Percentiles rank a stretch among this genome's conserved stretches.
phyloP scores from a whole-genome alignment of 2,329 filamentous ascomycete species.

The Sporothrix phasma region DNA sequence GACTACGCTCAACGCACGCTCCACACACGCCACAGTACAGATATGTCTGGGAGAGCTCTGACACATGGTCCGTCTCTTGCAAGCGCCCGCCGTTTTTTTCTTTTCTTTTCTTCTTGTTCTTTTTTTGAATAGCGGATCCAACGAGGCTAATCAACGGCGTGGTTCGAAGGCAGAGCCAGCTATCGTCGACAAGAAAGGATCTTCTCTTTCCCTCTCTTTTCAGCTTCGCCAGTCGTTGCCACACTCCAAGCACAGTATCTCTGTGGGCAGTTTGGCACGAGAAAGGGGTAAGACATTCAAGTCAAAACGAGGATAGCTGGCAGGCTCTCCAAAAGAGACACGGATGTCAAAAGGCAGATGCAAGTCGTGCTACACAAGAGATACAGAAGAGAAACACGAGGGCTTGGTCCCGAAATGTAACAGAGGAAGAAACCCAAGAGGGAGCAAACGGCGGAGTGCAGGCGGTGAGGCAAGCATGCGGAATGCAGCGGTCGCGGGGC shows the following conservation, averaged over 20 bases:
- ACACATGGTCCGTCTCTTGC: background rate
- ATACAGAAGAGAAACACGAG: background rate
- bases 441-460: background rate
- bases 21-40: background rate
- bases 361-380: background rate
- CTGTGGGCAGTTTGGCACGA: background rate
- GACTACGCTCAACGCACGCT: background rate
- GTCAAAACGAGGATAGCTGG: background rate
- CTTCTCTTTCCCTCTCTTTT: background rate
- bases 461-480: background rate
- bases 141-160: background rate
- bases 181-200: background rate
- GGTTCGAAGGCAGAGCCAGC: background rate
- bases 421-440: background rate
- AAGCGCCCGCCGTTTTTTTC: slow-evolving; percentile 1
- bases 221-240: background rate
- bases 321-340: background rate
- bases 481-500: background rate
- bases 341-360: background rate
- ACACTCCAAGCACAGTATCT: background rate
- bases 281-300: background rate
- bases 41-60: background rate
- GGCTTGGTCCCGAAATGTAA: background rate
- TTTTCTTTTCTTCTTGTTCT: too few relatives aligned
- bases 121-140: background rate